Percentiles rank a stretch among this genome's conserved stretches.
Evolutionary conservation across 2,329 filamentous ascomycete species (phyloP).

Genomic region (Chaetothyriales sp.): DNA sequence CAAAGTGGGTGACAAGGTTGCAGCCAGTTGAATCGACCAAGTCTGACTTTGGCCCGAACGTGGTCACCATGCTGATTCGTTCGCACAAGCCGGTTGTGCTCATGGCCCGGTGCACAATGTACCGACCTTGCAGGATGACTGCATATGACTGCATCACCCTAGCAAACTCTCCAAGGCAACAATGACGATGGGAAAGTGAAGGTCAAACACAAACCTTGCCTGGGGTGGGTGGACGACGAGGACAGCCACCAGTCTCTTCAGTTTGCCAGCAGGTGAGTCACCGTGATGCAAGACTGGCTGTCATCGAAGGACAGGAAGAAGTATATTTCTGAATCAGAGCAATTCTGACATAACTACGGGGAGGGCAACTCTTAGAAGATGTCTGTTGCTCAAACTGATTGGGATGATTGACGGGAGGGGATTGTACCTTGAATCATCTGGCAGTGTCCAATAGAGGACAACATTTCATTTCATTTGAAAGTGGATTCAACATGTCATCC

Average conservation of each 20-base stretch:
- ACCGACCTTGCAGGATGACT: slow-evolving; percentile 50
- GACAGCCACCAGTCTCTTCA: not conserved
- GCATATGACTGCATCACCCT: slow-evolving; percentile 44
- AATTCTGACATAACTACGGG: no score
- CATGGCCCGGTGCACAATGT: slow-evolving; percentile 50
- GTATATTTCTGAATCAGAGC: not conserved
- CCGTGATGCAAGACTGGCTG: not conserved
- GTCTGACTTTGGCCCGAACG: slow-evolving; percentile 44
- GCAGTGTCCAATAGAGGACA: no score
- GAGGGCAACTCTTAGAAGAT: not conserved
- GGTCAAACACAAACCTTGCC: slow-evolving; percentile 22
- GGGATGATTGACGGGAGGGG: no score
- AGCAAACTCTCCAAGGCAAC: not conserved
- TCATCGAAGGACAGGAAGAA: not conserved
- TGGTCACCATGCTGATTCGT: slow-evolving; percentile 51
- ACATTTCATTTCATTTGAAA: no score
- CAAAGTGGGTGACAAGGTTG: not conserved
- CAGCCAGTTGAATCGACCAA: slow-evolving; percentile 22
- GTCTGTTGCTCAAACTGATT: slow-evolving; percentile 2
- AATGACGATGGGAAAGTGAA: not conserved
- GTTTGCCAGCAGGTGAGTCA: not conserved
- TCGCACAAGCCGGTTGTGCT: slow-evolving; percentile 43
- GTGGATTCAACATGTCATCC: no score
- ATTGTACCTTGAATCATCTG: no score
- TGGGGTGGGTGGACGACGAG: slow-evolving; percentile 2